Evolutionary conservation across 768 basidiomycete genomes (phyloP).

Genomic region (Scleroderma citrinum): DNA sequence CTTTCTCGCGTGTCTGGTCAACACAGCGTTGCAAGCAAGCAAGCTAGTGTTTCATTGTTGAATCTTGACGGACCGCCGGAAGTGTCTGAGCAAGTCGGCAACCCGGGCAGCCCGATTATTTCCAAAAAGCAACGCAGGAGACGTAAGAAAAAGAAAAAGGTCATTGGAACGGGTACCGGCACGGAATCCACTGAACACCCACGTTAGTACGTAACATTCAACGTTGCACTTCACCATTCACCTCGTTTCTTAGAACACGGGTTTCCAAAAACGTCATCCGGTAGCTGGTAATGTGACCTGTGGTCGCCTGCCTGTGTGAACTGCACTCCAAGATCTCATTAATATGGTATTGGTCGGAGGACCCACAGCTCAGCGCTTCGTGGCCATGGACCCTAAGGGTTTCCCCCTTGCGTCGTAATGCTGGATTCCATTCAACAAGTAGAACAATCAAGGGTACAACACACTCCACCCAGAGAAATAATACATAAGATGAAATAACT

Average conservation of each 20-base stretch:
- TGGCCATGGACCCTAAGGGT: too few relatives aligned
- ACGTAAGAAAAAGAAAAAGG: conserved; percentile 46
- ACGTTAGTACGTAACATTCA: conserved; percentile 12
- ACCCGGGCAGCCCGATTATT: conserved; percentile 13
- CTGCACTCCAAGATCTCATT: too few relatives aligned
- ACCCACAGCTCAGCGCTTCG: too few relatives aligned
- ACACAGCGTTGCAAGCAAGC: conserved; percentile 4
- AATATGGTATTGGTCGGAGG: neutral
- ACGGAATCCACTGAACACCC: conserved; percentile 13
- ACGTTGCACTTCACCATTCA: neutral
- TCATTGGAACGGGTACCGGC: conserved; percentile 19
- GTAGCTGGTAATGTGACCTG: neutral
- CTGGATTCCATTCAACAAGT: neutral
- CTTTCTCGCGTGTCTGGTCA: conserved; percentile 7
- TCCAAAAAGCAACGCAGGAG: conserved; percentile 52
- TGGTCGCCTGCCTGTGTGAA: neutral
- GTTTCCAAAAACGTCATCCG: conserved; percentile 4
- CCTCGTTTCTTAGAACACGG: conserved; percentile 1
- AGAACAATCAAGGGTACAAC: neutral
- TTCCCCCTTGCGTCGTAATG: neutral
- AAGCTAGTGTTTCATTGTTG: conserved; percentile 37
- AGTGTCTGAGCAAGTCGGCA: conserved; percentile 9
- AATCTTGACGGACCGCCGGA: conserved; percentile 50
- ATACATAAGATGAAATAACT: conserved; percentile 9
- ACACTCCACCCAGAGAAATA: conserved; percentile 4